Evolutionary conservation across 805 yeast species (phyloP).

Genomic region (Brettanomyces sp.): DNA sequence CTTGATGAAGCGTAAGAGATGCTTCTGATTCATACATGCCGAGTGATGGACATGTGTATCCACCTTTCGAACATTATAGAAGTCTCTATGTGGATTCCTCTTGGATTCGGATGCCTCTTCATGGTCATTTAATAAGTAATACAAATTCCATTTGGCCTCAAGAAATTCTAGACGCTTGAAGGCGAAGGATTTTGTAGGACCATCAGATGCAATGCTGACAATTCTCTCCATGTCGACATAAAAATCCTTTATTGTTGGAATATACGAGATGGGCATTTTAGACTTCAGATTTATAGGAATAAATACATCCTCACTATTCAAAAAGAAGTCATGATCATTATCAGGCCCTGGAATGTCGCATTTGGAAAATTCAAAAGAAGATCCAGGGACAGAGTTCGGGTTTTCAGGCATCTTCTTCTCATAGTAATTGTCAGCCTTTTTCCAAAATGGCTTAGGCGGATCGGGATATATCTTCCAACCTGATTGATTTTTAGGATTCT

Average conservation of each 20-base stretch:
- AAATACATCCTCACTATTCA: slow-evolving; percentile 60
- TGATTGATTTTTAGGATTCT: slow-evolving; percentile 75
- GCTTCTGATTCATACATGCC: slow-evolving; percentile 99
- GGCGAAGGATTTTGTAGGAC: slow-evolving; percentile 95
- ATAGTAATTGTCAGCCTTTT: slow-evolving; percentile 28
- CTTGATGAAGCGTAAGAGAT: slow-evolving; percentile 85
- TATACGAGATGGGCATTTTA: slow-evolving; percentile 35
- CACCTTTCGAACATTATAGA: slow-evolving; percentile 91
- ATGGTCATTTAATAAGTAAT: slow-evolving; percentile 79
- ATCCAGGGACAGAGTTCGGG: slow-evolving; percentile 1
- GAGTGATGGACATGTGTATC: slow-evolving; percentile 99
- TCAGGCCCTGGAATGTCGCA: slow-evolving; percentile 42
- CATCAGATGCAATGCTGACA: slow-evolving; percentile 74
- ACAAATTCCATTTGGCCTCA: slow-evolving; percentile 95
- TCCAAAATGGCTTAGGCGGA: slow-evolving; percentile 89
- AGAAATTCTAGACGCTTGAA: slow-evolving; percentile 86
- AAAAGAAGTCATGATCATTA: slow-evolving; percentile 30
- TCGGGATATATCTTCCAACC: slow-evolving; percentile 82
- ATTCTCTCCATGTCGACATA: slow-evolving; percentile 74
- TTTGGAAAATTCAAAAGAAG: slow-evolving; percentile 46
- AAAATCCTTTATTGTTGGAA: slow-evolving; percentile 81
- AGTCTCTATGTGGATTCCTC: slow-evolving; percentile 93
- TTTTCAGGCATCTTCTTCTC: neutral
- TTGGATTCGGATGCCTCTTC: slow-evolving; percentile 88
- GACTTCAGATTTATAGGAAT: slow-evolving; percentile 29